These are phyloP conservation scores for Malassezia obtusa DNA, from an alignment of 1,284 basidiomycete genomes.

Conservation along the genomic window DNA sequence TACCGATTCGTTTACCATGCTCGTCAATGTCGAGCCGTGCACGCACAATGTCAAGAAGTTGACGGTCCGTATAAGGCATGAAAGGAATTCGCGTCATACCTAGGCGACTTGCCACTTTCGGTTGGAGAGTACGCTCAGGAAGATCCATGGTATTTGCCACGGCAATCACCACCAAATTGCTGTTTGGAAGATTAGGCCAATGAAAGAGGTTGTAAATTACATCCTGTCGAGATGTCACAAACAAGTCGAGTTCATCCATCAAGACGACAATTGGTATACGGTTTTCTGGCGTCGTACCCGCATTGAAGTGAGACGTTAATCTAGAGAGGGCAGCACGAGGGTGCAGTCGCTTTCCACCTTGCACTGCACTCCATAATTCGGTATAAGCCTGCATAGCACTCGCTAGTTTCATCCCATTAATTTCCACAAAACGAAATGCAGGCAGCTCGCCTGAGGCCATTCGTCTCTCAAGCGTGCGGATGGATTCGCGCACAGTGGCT, in stretches of 20 bases:
- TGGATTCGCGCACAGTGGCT: conserved; percentile 81
- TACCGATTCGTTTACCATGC: background rate
- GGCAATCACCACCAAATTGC: conserved; percentile 83
- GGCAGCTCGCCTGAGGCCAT: conserved; percentile 62
- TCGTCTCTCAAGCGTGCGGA: conserved; percentile 53
- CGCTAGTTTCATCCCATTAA: conserved; percentile 72
- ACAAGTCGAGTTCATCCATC: conserved; percentile 96
- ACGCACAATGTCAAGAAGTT: conserved; percentile 77
- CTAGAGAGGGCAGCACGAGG: conserved; percentile 32
- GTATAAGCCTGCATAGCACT: conserved; percentile 41
- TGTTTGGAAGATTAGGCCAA: conserved; percentile 82
- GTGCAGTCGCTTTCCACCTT: conserved; percentile 24
- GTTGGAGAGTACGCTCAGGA: conserved; percentile 82
- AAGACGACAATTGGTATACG: conserved; percentile 65
- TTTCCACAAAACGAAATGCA: conserved; percentile 92
- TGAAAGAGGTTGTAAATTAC: conserved; percentile 99
- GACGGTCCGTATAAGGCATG: conserved; percentile 71
- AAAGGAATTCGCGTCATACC: conserved; percentile 96
- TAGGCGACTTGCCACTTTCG: conserved; percentile 80
- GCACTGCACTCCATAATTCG: conserved; percentile 36
- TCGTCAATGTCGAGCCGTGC: conserved; percentile 57
- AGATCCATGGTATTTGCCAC: conserved; percentile 98
- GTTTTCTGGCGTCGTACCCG: conserved; percentile 11
- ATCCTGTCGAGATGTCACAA: conserved; percentile 89
- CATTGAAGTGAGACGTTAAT: conserved; percentile 30